phyloP scores from a whole-genome alignment of 164 flowering plant genomes.

The Umbellularia californica region DNA sequence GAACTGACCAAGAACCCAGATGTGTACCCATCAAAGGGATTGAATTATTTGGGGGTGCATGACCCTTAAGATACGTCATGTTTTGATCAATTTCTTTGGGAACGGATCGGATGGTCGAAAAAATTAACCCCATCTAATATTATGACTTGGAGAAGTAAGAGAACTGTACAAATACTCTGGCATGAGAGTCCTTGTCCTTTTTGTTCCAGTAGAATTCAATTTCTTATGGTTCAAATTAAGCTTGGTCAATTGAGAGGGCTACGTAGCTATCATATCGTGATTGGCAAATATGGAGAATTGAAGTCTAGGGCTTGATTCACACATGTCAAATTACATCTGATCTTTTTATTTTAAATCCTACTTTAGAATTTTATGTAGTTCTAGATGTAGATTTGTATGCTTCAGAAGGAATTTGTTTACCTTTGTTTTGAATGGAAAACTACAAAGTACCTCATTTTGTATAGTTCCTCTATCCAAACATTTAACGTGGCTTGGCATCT shows the following conservation, averaged over 20 bases:
- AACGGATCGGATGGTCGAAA: not conserved
- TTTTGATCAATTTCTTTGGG: not conserved
- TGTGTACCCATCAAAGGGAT: not conserved
- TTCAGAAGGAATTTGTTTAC: not conserved
- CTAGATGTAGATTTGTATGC: not conserved
- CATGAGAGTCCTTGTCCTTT: not conserved
- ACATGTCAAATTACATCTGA: too few relatives aligned
- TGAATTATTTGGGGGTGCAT: not conserved
- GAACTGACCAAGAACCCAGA: not conserved
- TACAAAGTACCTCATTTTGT: too few relatives aligned
- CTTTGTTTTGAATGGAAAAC: too few relatives aligned
- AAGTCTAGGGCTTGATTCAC: not conserved
- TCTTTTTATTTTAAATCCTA: not conserved
- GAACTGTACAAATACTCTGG: not conserved
- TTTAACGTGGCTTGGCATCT: too few relatives aligned
- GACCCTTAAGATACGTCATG: not conserved
- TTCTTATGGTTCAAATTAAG: not conserved
- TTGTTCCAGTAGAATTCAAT: not conserved
- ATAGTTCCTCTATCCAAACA: too few relatives aligned
- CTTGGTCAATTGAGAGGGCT: constrained; percentile 2
- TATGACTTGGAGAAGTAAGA: not conserved
- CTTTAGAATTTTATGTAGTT: too few relatives aligned
- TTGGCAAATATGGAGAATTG: not conserved
- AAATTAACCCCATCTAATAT: not conserved
- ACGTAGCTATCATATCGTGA: too few relatives aligned